These are phyloP conservation scores for Clarireedia hainanense DNA, from an alignment of 2,329 filamentous ascomycete species.

Conservation along the genomic window DNA sequence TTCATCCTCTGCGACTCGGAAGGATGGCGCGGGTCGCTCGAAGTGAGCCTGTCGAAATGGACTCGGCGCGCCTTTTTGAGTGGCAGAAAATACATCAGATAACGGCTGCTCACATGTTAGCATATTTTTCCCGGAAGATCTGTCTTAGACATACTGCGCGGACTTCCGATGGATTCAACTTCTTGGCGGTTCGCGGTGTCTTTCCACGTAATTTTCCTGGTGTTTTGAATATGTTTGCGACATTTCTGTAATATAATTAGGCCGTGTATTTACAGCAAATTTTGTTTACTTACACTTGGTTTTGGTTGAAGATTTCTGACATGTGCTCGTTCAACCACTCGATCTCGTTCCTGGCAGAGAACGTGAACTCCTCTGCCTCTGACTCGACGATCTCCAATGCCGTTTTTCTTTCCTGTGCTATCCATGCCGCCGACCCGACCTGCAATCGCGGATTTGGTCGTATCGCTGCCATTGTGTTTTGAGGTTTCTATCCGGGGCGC, in stretches of 20 bases:
- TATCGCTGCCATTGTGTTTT: slow-evolving; percentile 25
- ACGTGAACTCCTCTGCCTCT: slow-evolving; percentile 89
- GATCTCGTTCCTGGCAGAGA: slow-evolving; percentile 84
- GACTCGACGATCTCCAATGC: slow-evolving; percentile 67
- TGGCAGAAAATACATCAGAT: slow-evolving; percentile 50
- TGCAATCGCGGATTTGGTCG: slow-evolving; percentile 46
- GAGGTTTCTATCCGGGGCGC: slow-evolving; percentile 26
- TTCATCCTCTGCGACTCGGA: slow-evolving; percentile 52
- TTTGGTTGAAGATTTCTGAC: slow-evolving; percentile 82
- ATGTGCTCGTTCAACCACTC: slow-evolving; percentile 99
- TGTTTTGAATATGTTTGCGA: slow-evolving; percentile 93
- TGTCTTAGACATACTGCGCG: slow-evolving; percentile 49
- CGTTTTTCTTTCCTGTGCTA: slow-evolving; percentile 74
- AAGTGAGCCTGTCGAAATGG: slow-evolving; percentile 31
- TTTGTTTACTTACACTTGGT: slow-evolving; percentile 64
- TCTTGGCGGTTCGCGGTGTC: slow-evolving; percentile 65
- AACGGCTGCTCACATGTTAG: slow-evolving; percentile 41
- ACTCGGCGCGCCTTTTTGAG: slow-evolving; percentile 41
- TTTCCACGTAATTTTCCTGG: slow-evolving; percentile 77
- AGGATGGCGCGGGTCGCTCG: slow-evolving; percentile 36
- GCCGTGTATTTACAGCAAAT: slow-evolving; percentile 3
- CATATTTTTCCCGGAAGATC: neutral
- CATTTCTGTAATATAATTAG: slow-evolving; percentile 53
- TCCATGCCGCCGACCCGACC: slow-evolving; percentile 79
- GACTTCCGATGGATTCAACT: slow-evolving; percentile 46